Conservation (phyloP, 768 basidiomycete species). For the Saitozyma sp. region DNA sequence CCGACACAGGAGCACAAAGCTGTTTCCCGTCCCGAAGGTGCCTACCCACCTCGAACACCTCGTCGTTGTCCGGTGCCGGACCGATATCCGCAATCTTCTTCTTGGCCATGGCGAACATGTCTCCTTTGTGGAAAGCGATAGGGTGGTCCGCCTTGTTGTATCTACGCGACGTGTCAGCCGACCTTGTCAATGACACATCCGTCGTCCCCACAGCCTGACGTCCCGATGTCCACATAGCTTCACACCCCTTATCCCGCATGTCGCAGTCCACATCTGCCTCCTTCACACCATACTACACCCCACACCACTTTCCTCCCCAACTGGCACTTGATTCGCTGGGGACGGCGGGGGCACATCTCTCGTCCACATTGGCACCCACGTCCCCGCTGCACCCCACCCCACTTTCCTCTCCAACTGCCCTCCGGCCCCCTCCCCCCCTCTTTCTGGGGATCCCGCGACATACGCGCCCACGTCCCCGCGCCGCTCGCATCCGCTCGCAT, state of each 20-base stretch:
- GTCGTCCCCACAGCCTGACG: too few species aligned
- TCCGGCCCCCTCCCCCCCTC: not conserved
- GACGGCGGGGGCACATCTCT: not conserved
- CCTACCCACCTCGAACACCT: conserved; percentile 79
- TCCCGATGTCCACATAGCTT: too few species aligned
- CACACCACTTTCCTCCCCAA: too few species aligned
- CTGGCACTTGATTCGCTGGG: not conserved
- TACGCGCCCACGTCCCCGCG: too few species aligned
- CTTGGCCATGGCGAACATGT: conserved; percentile 68
- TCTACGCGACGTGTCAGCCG: conserved; percentile 54
- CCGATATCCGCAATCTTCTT: conserved; percentile 72
- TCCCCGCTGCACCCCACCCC: too few species aligned
- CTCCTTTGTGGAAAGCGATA: conserved; percentile 87
- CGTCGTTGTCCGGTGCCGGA: conserved; percentile 84
- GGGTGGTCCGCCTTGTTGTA: conserved; percentile 90
- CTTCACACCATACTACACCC: too few species aligned
- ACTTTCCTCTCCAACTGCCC: too few species aligned
- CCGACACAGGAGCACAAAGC: conserved; percentile 9
- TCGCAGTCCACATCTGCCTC: too few species aligned
- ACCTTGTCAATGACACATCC: not conserved
- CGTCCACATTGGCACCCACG: too few species aligned
- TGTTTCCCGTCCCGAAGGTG: not conserved
- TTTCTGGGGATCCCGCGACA: too few species aligned
- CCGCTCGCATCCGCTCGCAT: too few species aligned
- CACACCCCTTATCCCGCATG: too few species aligned